phyloP scores from a whole-genome alignment of 257 asterid species.

The Solanum sejunctum region DNA sequence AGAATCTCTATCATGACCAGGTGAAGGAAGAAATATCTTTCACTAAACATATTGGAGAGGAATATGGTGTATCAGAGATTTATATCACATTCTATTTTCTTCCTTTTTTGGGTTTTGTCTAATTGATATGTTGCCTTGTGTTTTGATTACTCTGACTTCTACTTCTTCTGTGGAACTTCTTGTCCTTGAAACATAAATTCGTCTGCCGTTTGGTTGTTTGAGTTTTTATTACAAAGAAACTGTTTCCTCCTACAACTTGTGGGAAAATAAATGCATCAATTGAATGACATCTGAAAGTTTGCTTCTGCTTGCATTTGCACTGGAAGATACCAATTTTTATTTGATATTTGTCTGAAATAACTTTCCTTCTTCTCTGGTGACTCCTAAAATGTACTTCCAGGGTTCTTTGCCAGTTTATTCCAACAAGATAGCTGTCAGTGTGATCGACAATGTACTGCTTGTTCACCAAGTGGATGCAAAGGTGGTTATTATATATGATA shows the following conservation, averaged over 20 bases:
- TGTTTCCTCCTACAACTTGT: not conserved
- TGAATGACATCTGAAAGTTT: not conserved
- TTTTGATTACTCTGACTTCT: not conserved
- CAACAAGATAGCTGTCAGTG: conserved; percentile 56
- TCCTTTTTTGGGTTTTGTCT: not conserved
- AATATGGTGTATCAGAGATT: not conserved
- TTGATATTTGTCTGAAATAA: not conserved
- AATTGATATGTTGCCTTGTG: not conserved
- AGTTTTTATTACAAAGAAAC: not conserved
- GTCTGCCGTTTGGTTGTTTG: not conserved
- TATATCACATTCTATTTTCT: not conserved
- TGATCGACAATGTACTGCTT: conserved; percentile 76
- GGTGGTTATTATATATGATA: conserved; percentile 79
- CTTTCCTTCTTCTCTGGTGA: not conserved
- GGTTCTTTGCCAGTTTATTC: conserved; percentile 87
- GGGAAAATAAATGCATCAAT: not conserved
- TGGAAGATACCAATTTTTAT: not conserved
- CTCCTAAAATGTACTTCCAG: conserved; percentile 28
- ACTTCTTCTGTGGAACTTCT: not conserved
- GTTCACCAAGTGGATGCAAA: conserved; percentile 96
- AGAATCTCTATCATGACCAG: not conserved
- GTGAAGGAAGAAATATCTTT: not conserved
- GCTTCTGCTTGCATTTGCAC: not conserved
- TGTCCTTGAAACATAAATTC: not conserved
- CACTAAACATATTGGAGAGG: not conserved